A percentile compares a stretch with the other conserved stretches of the same genome.
Evolutionary conservation across 495 filamentous ascomycete species (phyloP).

Genomic region (Penicillium roqueforti): DNA sequence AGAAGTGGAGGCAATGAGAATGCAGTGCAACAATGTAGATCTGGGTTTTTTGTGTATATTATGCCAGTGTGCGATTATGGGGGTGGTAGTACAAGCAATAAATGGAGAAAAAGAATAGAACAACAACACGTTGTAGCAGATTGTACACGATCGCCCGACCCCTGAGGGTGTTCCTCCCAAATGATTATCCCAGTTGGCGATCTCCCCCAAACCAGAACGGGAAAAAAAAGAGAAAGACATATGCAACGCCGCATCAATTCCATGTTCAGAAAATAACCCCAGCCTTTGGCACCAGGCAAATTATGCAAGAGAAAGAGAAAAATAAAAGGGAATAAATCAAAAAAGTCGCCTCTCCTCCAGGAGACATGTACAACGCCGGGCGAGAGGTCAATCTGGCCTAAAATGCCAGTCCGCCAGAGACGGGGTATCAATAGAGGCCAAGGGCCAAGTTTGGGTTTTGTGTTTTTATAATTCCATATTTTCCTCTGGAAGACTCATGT

Average conservation of each 20-base stretch:
- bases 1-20: not conserved
- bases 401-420: conserved; percentile 23
- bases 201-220: conserved; percentile 8
- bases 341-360: conserved; percentile 16
- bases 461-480: conserved; percentile 9
- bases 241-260: conserved; percentile 23
- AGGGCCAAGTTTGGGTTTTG: conserved; percentile 2
- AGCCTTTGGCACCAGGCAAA: conserved; percentile 23
- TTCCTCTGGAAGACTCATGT: conserved; percentile 1
- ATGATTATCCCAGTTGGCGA: conserved; percentile 22
- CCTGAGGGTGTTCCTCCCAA: conserved; percentile 6
- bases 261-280: conserved; percentile 19
- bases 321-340: conserved; percentile 15
- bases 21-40: conserved; percentile 5
- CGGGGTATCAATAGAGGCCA: conserved; percentile 26
- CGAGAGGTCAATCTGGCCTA: conserved; percentile 22
- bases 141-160: conserved; percentile 27
- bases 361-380: conserved; percentile 39
- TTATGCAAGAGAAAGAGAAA: conserved; percentile 25
- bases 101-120: conserved; percentile 8
- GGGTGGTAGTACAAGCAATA: conserved; percentile 22
- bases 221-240: conserved; percentile 6
- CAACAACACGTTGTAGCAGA: conserved; percentile 19
- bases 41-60: conserved; percentile 20
- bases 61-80: conserved; percentile 14